Evolutionary conservation across 1,284 basidiomycete species (phyloP), one percentile per base, ranked within the genome.

Genomic region (Tausonia pullulans): DNA sequence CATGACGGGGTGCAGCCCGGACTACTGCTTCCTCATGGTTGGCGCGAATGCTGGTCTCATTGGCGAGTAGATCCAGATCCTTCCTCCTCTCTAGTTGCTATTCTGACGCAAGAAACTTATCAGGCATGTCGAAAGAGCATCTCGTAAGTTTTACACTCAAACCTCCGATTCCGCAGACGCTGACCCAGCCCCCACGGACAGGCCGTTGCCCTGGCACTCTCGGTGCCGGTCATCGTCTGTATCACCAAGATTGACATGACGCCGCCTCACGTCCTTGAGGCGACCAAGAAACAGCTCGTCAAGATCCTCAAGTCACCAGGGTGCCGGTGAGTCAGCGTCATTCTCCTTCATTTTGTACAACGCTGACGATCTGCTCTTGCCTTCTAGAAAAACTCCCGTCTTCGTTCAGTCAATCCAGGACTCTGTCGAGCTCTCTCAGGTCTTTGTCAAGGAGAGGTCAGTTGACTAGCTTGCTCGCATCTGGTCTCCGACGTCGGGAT

Each of bases 201-300:
- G 60, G 66, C 62, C 46, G 94, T 98, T 64, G 87, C 95, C 0
- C 80, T 99, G 0, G 95, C 95, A 1, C 79, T 99, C 58, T 90
- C 87, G 70, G 89, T 98, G 1, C 95, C 95, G 1, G 87, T 99
- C 48, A 85, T 93, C 4, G 88, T 96, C 43, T 92, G 91, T 74
- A 87, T 98, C 61, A 97, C 94, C 13, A 98, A 98, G 89, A 90
- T 95, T 72, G 96, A 98, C 75, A 98, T 97, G 95, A 97, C 94
- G 0, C 95, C 95, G 1, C 82, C 87, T 13, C 90, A 96, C 69
- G 87, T 96, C 48, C 82, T 94, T 57, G 85, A 85, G 51, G 87
- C 95, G 73, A 98, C 95, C 0, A 81, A 92, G 65, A 90, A 89
- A 73, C 94, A 98, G 78, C 86, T 98, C 1, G 83, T 84, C 44